These are phyloP conservation scores for Exophiala phaeomuriformis DNA, from an alignment of 2,329 filamentous ascomycete genomes.

Conservation along the genomic window DNA sequence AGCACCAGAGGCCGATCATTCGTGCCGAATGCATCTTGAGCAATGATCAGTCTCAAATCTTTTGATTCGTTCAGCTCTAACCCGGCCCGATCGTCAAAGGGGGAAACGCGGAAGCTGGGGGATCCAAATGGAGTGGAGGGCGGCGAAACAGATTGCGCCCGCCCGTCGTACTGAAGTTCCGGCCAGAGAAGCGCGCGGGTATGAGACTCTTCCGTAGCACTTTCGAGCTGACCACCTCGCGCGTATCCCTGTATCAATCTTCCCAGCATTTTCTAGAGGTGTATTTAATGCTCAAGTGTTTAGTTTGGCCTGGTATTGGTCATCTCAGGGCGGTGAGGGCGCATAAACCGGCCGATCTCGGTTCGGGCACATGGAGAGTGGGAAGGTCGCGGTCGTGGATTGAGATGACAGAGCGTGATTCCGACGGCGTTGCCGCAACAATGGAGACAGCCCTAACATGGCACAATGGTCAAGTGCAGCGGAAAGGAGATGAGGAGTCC, in stretches of 20 bases:
- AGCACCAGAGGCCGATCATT: slow-evolving; percentile 41
- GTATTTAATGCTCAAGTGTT: not conserved
- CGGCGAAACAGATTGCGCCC: slow-evolving; percentile 38
- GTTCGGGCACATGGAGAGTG: not conserved
- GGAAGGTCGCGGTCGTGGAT: not conserved
- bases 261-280: slow-evolving; percentile 17
- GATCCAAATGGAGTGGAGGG: slow-evolving; percentile 32
- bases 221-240: slow-evolving; percentile 31
- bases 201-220: slow-evolving; percentile 44
- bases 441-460: slow-evolving; percentile 5
- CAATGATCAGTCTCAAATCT: slow-evolving; percentile 42
- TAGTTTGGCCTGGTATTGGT: not conserved
- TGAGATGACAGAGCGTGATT: not conserved
- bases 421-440: slow-evolving; percentile 1
- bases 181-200: slow-evolving; percentile 44
- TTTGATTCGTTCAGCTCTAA: slow-evolving; percentile 39
- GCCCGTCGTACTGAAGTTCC: slow-evolving; percentile 36
- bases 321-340: not conserved
- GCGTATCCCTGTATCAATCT: slow-evolving; percentile 22
- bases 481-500: not conserved
- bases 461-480: not conserved
- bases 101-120: slow-evolving; percentile 37
- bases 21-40: slow-evolving; percentile 44
- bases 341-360: not conserved
- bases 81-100: slow-evolving; percentile 43